Base-by-base conservation (phyloP, 2,329 filamentous ascomycete genomes). In the Metarhizium rileyi region DNA sequence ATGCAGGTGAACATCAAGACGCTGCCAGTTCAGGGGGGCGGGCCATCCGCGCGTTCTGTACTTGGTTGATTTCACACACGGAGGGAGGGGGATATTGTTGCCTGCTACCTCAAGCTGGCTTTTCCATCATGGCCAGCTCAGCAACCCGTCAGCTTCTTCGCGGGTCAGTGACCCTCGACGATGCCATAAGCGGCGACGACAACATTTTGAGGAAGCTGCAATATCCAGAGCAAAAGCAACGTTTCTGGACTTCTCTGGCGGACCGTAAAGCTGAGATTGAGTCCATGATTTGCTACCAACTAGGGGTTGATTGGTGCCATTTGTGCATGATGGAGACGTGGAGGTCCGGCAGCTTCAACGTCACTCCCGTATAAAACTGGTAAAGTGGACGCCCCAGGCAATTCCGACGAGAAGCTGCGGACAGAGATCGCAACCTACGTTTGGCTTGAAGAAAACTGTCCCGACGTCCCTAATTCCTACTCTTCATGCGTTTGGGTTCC, bases 391-490 rank as follows among this genome's bases (percentile, higher is more conserved):
- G n/a, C n/a, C n/a, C n/a, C n/a, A n/a, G n/a, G n/a, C n/a, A n/a
- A n/a, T n/a, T n/a, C n/a, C n/a, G n/a, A n/a, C n/a, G n/a, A n/a
- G n/a, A n/a, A n/a, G n/a, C n/a, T n/a, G n/a, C n/a, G n/a, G n/a
- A n/a, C n/a, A n/a, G n/a, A n/a, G n/a, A n/a, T n/a, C n/a, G n/a
- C n/a, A n/a, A n/a, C n/a, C n/a, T n/a, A n/a, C n/a, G n/a, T n/a
- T n/a, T n/a, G n/a, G n/a, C n/a, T n/a, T n/a, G n/a, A n/a, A n/a
- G n/a, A n/a, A n/a, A n/a, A n/a, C n/a, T n/a, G n/a, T n/a, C n/a
- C n/a, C n/a, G n/a, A n/a, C n/a, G n/a, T 44, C 22, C 28, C 14
- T n/a, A 8, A 56, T 60, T 38, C 57, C 57, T 28, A 43, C 47
- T 27, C 50, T 65, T 28, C 56, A 58, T 41, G 56, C 53, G 44